Conservation (phyloP, 768 basidiomycete genomes). For the Pleurotus citrinopileatus region DNA sequence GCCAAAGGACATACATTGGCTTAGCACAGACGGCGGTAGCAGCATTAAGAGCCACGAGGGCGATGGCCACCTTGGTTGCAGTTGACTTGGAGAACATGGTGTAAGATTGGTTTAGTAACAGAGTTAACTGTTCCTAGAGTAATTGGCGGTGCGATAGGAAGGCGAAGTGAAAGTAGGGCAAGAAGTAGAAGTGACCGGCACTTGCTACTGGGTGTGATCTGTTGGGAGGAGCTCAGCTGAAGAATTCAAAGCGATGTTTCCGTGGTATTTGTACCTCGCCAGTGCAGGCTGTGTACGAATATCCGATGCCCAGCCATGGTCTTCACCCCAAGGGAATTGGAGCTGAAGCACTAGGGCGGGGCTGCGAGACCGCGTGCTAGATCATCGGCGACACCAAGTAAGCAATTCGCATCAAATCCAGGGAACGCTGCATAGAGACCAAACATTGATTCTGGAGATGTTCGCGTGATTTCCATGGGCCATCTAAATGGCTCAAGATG, state of each 20-base stretch:
- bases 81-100: constrained; percentile 8
- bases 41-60: constrained; percentile 9
- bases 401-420: too few species aligned
- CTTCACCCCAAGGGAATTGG: neutral
- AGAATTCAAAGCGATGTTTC: neutral
- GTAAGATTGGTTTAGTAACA: constrained; percentile 4
- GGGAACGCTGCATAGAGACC: neutral
- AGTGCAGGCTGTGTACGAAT: neutral
- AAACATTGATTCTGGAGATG: neutral
- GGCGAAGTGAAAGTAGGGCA: neutral
- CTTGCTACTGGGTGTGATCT: constrained; percentile 1
- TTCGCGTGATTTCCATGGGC: neutral
- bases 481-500: neutral
- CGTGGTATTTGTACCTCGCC: neutral
- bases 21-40: constrained; percentile 4
- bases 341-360: neutral
- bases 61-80: constrained; percentile 5
- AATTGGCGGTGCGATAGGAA: neutral
- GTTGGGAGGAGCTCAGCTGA: constrained; percentile 8
- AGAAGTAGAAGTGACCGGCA: constrained; percentile 9
- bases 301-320: neutral
- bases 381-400: too few species aligned
- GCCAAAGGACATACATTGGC: neutral
- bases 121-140: constrained; percentile 8
- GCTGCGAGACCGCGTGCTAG: too few species aligned